Percentiles rank a stretch among this genome's conserved stretches.
Evolutionary conservation across 305 asterid genomes (phyloP).

Genomic region (Fraxinus platypoda): DNA sequence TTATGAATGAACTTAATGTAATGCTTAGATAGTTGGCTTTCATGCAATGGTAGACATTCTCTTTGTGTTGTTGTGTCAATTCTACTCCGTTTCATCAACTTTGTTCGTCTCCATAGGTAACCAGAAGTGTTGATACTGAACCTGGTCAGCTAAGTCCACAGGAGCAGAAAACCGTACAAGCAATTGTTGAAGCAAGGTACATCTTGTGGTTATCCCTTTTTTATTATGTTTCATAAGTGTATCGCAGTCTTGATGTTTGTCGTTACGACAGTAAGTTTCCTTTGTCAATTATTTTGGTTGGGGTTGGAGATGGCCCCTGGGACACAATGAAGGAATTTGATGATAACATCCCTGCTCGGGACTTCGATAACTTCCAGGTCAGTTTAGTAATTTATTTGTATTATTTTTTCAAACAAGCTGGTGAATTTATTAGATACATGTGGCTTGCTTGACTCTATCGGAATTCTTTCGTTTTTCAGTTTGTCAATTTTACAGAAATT

Average conservation of each 20-base stretch:
- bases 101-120: conserved; percentile 53
- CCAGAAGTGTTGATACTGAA: conserved; percentile 89
- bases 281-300: conserved; percentile 83
- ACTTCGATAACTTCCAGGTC: conserved; percentile 95
- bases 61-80: conserved; percentile 14
- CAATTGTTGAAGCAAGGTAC: conserved; percentile 90
- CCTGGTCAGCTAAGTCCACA: conserved; percentile 84
- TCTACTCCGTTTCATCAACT: conserved; percentile 1
- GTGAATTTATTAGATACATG: neutral
- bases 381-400: conserved; percentile 16
- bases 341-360: conserved; percentile 93
- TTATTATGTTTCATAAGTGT: conserved; percentile 10
- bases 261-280: conserved; percentile 69
- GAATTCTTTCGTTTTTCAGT: conserved; percentile 40
- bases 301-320: conserved; percentile 99
- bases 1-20: neutral
- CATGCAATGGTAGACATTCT: conserved; percentile 1
- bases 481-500: conserved; percentile 88
- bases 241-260: conserved; percentile 9
- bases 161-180: conserved; percentile 85
- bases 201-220: conserved; percentile 2
- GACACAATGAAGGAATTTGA: conserved; percentile 97
- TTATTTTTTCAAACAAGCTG: conserved; percentile 2
- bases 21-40: neutral
- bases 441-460: neutral